Percentiles rank a stretch among this genome's conserved stretches.
Evolutionary conservation across 192 early-diverging fungal genomes (phyloP).

Genomic region (Coemansia sp.): DNA sequence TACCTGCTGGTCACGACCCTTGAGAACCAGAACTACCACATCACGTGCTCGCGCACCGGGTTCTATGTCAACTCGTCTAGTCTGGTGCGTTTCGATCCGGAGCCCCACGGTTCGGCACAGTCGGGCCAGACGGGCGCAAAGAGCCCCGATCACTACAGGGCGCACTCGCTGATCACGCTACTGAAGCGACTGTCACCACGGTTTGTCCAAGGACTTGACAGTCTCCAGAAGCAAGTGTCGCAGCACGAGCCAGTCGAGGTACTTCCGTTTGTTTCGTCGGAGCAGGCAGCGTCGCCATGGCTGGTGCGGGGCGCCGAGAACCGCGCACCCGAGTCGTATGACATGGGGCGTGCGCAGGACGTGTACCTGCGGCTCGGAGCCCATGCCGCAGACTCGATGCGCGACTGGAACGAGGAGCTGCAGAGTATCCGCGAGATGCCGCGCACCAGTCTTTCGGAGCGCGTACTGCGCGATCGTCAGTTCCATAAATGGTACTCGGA

Average conservation of each 20-base stretch:
- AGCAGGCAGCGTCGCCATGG: slow-evolving; percentile 81
- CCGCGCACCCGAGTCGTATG: slow-evolving; percentile 28
- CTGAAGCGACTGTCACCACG: slow-evolving; percentile 65
- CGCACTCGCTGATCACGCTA: slow-evolving; percentile 70
- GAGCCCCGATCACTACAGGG: slow-evolving; percentile 35
- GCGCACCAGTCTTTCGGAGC: slow-evolving; percentile 70
- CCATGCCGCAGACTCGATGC: slow-evolving; percentile 50
- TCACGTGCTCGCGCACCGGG: slow-evolving; percentile 81
- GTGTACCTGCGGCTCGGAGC: slow-evolving; percentile 31
- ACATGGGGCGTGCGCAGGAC: slow-evolving; percentile 34
- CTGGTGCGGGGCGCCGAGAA: slow-evolving; percentile 60
- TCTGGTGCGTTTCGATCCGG: slow-evolving; percentile 65
- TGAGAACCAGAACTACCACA: slow-evolving; percentile 78
- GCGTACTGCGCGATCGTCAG: slow-evolving; percentile 81
- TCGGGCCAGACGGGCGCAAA: slow-evolving; percentile 30
- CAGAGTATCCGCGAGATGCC: slow-evolving; percentile 88
- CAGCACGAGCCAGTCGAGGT: slow-evolving; percentile 74
- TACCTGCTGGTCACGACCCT: slow-evolving; percentile 88
- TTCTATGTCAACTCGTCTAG: slow-evolving; percentile 89
- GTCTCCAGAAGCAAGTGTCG: slow-evolving; percentile 63
- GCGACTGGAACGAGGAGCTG: slow-evolving; percentile 98
- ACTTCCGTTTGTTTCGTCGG: slow-evolving; percentile 64
- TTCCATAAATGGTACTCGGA: slow-evolving; percentile 84
- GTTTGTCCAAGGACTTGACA: slow-evolving; percentile 70
- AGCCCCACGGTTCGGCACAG: slow-evolving; percentile 31